Evolutionary conservation across 2,329 filamentous ascomycete genomes (phyloP), one percentile per base, ranked within the genome.

Genomic region (Annulohypoxylon truncatum): DNA sequence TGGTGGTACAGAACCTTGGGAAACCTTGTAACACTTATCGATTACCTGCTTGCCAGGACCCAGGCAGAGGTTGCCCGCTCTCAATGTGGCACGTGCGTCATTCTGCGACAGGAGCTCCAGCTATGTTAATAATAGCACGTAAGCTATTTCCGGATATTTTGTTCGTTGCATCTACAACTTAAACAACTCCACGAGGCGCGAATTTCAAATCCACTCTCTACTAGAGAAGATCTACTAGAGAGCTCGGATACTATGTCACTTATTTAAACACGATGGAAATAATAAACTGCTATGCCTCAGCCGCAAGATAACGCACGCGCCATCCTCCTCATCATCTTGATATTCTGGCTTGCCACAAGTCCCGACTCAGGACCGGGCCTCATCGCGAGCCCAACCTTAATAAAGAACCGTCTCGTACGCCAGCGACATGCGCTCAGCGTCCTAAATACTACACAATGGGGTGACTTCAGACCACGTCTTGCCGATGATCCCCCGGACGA

Each of bases 371-470:
- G 75, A 22, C 76, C 81, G 0, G 78, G 78, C n/a, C 78, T 84
- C 53, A 78, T 82, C 40, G 77, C 73, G 46, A 79, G 76, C 53
- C 82, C 82, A 13, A 78, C 80, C 26, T 74, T 82, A 29, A 77
- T 80, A 24, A 77, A 78, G 40, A 78, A 82, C 57, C 83, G 86
- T 9, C 79, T 89, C 13, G 77, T 77, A n/a, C 81, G 82, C 38
- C 86, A 88, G 67, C 81, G 83, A 42, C 77, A 82, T 61, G 83
- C 86, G 1, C 84, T 87, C 65, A 76, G 80, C 52, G 78, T 87
- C 15, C 78, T 90, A 40, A 88, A 89, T 73, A 77, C 77, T 60
- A 87, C 87, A 15, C 76, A 73, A 67, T 90, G 87, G 87, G 85
- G 85, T 52, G 87, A 89, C 75, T 90, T 90, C 74, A 72, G 79